These are phyloP conservation scores for Casuarina cunninghamiana DNA, from an alignment of 306 rosid species.

Conservation along the genomic window DNA sequence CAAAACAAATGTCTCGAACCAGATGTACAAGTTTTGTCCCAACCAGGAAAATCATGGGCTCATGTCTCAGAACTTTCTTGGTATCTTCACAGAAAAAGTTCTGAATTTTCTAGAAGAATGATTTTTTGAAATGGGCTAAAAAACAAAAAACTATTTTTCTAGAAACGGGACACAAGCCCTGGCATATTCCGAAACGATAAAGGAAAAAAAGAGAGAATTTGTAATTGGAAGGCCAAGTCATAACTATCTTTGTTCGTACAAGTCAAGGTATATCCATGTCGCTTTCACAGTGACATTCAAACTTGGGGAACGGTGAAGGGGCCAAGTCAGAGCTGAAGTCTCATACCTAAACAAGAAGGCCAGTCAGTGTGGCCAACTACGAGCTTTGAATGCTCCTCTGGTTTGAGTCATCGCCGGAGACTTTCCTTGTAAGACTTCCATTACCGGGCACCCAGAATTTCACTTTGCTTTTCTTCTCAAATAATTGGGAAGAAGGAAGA, in stretches of 20 bases:
- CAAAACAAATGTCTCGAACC: too few relatives aligned
- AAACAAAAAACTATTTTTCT: too few relatives aligned
- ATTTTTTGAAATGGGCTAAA: too few relatives aligned
- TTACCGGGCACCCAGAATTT: too few relatives aligned
- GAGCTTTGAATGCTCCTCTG: constrained; percentile 14
- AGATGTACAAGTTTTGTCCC: not conserved
- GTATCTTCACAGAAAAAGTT: not conserved
- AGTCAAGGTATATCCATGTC: not conserved
- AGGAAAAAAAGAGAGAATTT: not conserved
- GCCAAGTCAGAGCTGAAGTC: not conserved
- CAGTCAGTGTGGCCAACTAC: constrained; percentile 16
- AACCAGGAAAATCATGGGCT: not conserved
- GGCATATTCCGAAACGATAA: not conserved
- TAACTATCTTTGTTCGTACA: not conserved
- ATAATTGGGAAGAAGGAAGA: not conserved
- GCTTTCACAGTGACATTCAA: not conserved
- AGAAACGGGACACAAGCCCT: too few relatives aligned
- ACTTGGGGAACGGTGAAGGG: not conserved
- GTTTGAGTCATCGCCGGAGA: not conserved
- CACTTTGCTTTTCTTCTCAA: constrained; percentile 9
- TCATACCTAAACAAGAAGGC: not conserved
- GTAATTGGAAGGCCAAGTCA: not conserved
- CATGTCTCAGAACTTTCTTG: not conserved
- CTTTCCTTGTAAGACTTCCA: not conserved
- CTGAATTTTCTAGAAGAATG: not conserved